Percentiles rank a stretch among this genome's conserved stretches.
Conservation (phyloP, 2,329 filamentous ascomycete species). For the Alternaria brassicicola region DNA sequence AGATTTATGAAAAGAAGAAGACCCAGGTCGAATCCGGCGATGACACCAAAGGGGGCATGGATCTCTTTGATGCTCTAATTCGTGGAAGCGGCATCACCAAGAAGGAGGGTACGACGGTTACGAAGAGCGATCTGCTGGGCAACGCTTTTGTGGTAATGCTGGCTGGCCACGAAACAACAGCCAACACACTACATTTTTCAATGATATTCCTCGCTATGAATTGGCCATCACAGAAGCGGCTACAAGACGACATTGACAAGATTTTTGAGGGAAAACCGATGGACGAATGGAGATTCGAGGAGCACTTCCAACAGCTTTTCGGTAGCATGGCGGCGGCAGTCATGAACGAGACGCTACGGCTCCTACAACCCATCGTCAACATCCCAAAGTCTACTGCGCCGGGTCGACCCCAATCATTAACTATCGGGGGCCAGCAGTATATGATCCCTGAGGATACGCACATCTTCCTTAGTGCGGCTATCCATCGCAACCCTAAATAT, state of each 20-base stretch:
- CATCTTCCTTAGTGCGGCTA: conserved; percentile 61
- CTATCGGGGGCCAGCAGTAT: conserved; percentile 63
- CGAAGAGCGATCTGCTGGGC: conserved; percentile 67
- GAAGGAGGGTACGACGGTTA: conserved; percentile 38
- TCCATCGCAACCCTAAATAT: conserved; percentile 73
- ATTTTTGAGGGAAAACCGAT: conserved; percentile 66
- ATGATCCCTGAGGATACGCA: conserved; percentile 63
- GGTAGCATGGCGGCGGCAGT: conserved; percentile 74
- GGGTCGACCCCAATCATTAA: conserved; percentile 61
- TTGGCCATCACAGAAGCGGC: conserved; percentile 65
- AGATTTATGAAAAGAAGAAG: conserved; percentile 69
- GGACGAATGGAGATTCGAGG: conserved; percentile 73
- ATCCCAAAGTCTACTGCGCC: conserved; percentile 69
- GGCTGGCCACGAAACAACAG: conserved; percentile 82
- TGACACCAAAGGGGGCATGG: conserved; percentile 54
- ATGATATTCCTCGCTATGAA: conserved; percentile 71
- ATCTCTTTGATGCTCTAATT: conserved; percentile 60
- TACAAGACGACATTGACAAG: conserved; percentile 72
- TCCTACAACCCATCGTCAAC: conserved; percentile 72
- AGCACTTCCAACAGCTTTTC: conserved; percentile 68
- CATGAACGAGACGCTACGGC: conserved; percentile 77
- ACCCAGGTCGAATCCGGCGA: conserved; percentile 48
- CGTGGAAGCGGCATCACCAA: conserved; percentile 42
- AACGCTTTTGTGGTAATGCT: conserved; percentile 70
- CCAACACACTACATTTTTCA: conserved; percentile 75